Evolutionary conservation across 1,284 basidiomycete species (phyloP), one percentile per base, ranked within the genome.

Genomic region (Sphagnurus paluster): DNA sequence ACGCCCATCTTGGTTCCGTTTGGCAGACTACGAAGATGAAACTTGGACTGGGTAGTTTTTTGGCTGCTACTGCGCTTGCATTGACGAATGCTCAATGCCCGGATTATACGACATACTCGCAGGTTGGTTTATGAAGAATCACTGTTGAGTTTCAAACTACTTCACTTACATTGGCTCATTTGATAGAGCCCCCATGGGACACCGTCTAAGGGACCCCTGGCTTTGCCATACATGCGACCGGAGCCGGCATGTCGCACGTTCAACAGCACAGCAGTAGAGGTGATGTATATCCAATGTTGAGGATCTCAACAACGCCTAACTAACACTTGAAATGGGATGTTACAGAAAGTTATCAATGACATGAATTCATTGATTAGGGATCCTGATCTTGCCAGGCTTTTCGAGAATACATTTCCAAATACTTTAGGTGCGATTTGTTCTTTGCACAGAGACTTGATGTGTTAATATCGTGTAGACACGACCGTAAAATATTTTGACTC

Each of bases 351-450:
- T 11, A 82, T 87, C 34, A 57, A 54, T 21, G 82, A 88, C 56
- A 84, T 89, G 84, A 87, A 79, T 36, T 63, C 68, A 17, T 72
- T 82, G 38, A 64, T 89, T 33, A 86, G 80, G 59, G 84, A 89
- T 58, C 83, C 86, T 1, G 86, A 89, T 56, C 55, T 89, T 44
- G 87, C 86, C 14, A 74, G 83, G 45, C 59, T 89, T 23, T 89
- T 89, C 53, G 86, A 87, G 62, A 89, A 89, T 49, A 81, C 86
- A 0, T 87, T 87, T 57, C 85, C 86, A 2, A 87, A 86, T 54
- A 89, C 87, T 0, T 71, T 89, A 26, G 85, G 85, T 84, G 55
- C 44, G 65, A 51, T 30, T 14, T n/a, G 17, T 37, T 30, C 10
- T 32, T 36, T 20, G 16, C 34, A 11, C 5, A 34, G 30, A 32